Percentiles rank a stretch among this genome's conserved stretches.
These are phyloP conservation scores for Diplocarpon mali DNA, from an alignment of 2,329 filamentous ascomycete species.

Conservation along the genomic window DNA sequence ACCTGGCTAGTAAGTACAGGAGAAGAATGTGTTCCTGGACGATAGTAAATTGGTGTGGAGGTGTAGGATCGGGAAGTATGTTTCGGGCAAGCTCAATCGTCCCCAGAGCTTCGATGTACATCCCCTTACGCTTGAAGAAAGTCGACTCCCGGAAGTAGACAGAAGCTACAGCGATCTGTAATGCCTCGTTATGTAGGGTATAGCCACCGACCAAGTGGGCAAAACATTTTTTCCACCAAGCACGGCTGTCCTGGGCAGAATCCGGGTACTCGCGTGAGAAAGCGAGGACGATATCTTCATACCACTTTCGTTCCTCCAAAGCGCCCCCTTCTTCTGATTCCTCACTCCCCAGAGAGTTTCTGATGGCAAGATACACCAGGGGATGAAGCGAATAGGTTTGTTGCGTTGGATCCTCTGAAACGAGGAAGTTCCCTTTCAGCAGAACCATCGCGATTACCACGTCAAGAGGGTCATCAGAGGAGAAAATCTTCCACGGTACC, in stretches of 20 bases:
- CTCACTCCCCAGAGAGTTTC: conserved; percentile 9
- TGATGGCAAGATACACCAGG: conserved; percentile 17
- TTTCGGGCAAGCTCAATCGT: conserved; percentile 16
- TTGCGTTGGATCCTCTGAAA: conserved; percentile 11
- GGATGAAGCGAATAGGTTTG: conserved; percentile 17
- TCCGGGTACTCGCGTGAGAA: conserved; percentile 19
- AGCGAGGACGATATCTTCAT: conserved; percentile 14
- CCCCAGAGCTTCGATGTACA: conserved; percentile 16
- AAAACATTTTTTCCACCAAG: conserved; percentile 21
- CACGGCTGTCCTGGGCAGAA: conserved; percentile 10
- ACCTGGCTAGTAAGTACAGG: conserved; percentile 16
- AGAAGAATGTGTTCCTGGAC: conserved; percentile 16
- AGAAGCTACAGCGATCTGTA: conserved; percentile 13
- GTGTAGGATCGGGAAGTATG: conserved; percentile 15
- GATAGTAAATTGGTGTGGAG: conserved; percentile 13
- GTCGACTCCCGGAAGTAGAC: conserved; percentile 18
- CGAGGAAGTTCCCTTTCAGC: conserved; percentile 16
- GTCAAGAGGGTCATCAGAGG: conserved; percentile 16
- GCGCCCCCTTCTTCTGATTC: conserved; percentile 8
- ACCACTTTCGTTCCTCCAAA: conserved; percentile 18
- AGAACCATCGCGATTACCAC: conserved; percentile 18
- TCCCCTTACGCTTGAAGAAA: conserved; percentile 15
- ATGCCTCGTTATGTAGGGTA: conserved; percentile 12
- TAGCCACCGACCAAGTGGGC: conserved; percentile 14
- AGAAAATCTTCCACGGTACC: conserved; percentile 17